Conservation (phyloP, 164 flowering plant species). For the Vitis cinerea region DNA sequence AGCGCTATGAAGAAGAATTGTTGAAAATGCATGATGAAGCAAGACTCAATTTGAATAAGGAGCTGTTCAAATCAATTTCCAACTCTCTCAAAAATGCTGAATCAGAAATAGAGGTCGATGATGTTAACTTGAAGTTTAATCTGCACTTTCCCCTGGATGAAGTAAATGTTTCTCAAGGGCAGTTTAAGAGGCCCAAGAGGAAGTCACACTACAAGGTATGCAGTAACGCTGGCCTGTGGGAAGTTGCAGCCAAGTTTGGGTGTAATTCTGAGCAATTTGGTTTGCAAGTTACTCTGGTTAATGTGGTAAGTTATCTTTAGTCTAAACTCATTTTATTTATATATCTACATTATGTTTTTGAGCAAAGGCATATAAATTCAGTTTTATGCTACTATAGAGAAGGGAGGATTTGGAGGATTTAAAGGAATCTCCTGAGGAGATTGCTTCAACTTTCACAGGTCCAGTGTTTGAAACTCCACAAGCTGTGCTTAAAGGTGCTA, state of each 20-base stretch:
- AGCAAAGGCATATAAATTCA: background rate
- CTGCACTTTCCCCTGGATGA: slow-evolving; percentile 94
- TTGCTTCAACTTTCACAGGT: slow-evolving; percentile 77
- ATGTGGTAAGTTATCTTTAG: slow-evolving; percentile 43
- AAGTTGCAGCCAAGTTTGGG: slow-evolving; percentile 86
- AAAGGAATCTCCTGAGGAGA: slow-evolving; percentile 86
- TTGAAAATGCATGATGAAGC: slow-evolving; percentile 62
- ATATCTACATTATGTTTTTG: background rate
- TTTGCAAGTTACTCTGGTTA: slow-evolving; percentile 49
- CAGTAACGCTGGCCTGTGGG: slow-evolving; percentile 93
- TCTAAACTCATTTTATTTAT: background rate
- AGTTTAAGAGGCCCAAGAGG: slow-evolving; percentile 84
- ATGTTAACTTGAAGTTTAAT: slow-evolving; percentile 86
- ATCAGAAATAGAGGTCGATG: slow-evolving; percentile 91
- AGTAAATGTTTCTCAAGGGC: slow-evolving; percentile 78
- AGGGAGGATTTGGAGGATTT: slow-evolving; percentile 79
- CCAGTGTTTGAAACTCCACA: slow-evolving; percentile 81
- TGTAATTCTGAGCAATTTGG: slow-evolving; percentile 90
- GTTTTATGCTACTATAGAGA: slow-evolving; percentile 32
- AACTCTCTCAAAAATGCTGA: slow-evolving; percentile 69
- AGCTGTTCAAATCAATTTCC: slow-evolving; percentile 65
- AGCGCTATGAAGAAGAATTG: slow-evolving; percentile 83
- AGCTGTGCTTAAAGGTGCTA: slow-evolving; percentile 85
- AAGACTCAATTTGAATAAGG: slow-evolving; percentile 59
- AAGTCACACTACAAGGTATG: slow-evolving; percentile 67